Conservation (phyloP, 1,139 yeast species). For the Debaryomycetaceae sp. region DNA sequence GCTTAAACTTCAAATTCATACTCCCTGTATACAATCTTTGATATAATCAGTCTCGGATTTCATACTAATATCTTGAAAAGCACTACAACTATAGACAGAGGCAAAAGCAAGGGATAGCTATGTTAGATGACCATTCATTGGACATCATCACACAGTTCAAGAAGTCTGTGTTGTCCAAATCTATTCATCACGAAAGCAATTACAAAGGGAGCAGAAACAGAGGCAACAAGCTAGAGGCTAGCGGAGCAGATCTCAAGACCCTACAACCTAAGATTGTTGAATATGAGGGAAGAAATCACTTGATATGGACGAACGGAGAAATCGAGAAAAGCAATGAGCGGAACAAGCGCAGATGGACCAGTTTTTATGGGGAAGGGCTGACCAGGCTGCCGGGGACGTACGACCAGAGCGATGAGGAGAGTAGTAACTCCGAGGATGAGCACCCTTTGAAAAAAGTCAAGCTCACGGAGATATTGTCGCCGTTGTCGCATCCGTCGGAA, state of each 20-base stretch:
- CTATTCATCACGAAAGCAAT: constrained; percentile 8
- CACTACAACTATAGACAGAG: background rate
- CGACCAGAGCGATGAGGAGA: constrained; percentile 14
- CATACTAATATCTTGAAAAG: background rate
- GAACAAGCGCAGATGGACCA: constrained; percentile 36
- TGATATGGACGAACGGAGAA: constrained; percentile 35
- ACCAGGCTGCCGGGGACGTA: constrained; percentile 20
- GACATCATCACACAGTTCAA: constrained; percentile 40
- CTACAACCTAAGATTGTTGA: constrained; percentile 38
- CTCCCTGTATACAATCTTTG: background rate
- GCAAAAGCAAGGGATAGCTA: constrained; percentile 9
- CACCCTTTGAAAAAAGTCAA: constrained; percentile 36
- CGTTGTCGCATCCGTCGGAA: constrained; percentile 79
- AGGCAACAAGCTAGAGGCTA: constrained; percentile 26
- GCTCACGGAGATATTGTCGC: constrained; percentile 60
- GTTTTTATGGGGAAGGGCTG: constrained; percentile 17
- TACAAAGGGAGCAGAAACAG: constrained; percentile 27
- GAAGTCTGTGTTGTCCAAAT: constrained; percentile 29
- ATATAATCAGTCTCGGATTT: background rate
- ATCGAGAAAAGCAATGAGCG: constrained; percentile 25
- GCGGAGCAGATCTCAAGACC: constrained; percentile 16
- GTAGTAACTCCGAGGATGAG: constrained; percentile 22
- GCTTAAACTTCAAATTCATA: background rate
- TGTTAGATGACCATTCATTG: constrained; percentile 40
- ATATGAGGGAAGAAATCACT: constrained; percentile 37